Conservation (phyloP, 305 asterid genomes). For the Coffea humblotiana region DNA sequence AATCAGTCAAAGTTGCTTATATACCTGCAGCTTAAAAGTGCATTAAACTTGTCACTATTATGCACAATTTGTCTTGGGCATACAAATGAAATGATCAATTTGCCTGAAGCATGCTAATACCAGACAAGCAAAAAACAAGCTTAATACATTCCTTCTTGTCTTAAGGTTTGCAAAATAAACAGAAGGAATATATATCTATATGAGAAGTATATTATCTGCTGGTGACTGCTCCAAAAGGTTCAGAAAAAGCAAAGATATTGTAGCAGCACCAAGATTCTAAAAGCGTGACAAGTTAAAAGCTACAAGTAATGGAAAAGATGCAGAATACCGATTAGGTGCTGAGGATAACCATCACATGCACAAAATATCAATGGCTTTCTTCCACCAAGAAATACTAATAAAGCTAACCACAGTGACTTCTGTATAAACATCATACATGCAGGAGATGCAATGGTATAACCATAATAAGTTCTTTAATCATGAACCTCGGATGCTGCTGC, state of each 20-base stretch:
- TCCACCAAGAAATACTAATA: not conserved
- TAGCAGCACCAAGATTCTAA: conserved; percentile 10
- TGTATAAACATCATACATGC: not conserved
- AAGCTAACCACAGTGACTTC: not conserved
- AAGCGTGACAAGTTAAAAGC: not conserved
- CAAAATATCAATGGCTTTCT: too few species aligned
- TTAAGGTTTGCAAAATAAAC: not conserved
- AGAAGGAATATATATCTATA: not conserved
- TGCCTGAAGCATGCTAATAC: not conserved
- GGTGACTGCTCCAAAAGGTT: not conserved
- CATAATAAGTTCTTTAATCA: not conserved
- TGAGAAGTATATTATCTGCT: not conserved
- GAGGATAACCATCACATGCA: not conserved
- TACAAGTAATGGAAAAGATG: not conserved
- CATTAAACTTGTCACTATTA: not conserved
- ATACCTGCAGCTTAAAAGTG: not conserved
- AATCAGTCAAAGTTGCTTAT: conserved; percentile 19
- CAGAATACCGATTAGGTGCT: not conserved
- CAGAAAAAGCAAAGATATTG: not conserved
- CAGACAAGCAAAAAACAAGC: not conserved
- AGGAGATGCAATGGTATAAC: not conserved
- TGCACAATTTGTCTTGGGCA: not conserved
- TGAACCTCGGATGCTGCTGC: not conserved
- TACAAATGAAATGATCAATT: not conserved
- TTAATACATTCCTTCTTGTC: not conserved